Evolutionary conservation across 2,329 filamentous ascomycete species (phyloP).

Genomic region (Metarhizium brunneum): DNA sequence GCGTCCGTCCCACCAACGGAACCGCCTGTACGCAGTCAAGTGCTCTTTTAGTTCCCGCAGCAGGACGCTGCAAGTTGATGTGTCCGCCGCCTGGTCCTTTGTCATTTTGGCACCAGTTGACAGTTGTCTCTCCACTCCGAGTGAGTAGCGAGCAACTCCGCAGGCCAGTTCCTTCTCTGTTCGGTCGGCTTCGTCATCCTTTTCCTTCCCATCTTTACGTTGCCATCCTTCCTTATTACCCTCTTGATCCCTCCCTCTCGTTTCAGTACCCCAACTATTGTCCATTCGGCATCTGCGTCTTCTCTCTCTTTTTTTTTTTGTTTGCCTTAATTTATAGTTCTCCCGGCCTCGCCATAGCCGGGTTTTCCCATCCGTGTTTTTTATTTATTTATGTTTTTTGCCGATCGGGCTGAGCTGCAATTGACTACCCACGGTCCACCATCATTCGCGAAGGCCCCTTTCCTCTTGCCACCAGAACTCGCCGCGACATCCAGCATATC

Average conservation of each 20-base stretch:
- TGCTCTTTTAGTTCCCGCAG: too few relatives aligned
- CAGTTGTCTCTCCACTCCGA: too few relatives aligned
- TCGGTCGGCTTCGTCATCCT: too few relatives aligned
- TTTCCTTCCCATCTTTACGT: background rate
- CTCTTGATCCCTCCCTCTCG: background rate
- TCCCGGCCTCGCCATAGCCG: background rate
- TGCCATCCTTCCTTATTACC: background rate
- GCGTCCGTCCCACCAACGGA: too few relatives aligned
- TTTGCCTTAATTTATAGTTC: background rate
- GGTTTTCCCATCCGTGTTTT: background rate
- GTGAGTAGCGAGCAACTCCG: too few relatives aligned
- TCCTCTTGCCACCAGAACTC: background rate
- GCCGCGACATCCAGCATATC: background rate
- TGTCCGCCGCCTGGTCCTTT: too few relatives aligned
- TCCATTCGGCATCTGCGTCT: background rate
- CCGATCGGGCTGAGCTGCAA: background rate
- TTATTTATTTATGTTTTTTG: background rate
- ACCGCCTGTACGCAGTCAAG: too few relatives aligned
- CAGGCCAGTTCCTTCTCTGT: background rate
- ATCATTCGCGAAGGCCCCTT: background rate
- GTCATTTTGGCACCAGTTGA: too few relatives aligned
- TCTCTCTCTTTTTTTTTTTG: background rate
- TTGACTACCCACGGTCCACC: background rate
- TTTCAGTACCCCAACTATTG: background rate
- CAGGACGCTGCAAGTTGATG: too few relatives aligned